Evolutionary conservation across 1,284 basidiomycete genomes (phyloP).

Genomic region (Ustilago tritici): DNA sequence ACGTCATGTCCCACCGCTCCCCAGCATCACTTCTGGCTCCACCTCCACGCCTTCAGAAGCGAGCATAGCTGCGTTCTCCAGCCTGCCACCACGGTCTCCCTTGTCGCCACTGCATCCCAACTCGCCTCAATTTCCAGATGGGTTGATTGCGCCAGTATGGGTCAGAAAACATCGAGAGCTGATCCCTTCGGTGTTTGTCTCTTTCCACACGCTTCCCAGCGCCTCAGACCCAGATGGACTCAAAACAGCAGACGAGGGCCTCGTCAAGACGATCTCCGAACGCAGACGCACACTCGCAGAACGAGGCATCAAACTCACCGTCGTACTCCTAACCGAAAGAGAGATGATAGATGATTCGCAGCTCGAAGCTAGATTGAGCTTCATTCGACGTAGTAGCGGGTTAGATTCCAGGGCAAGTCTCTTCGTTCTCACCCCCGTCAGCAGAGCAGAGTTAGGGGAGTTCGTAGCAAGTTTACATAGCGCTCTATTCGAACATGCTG

Average conservation of each 20-base stretch:
- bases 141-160: constrained; percentile 96
- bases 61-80: constrained; percentile 37
- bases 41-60: constrained; percentile 12
- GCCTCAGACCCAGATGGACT: constrained; percentile 24
- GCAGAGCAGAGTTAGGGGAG: constrained; percentile 77
- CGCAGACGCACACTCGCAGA: constrained; percentile 84
- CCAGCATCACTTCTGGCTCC: constrained; percentile 65
- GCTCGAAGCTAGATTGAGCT: constrained; percentile 84
- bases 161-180: constrained; percentile 92
- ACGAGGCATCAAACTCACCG: constrained; percentile 90
- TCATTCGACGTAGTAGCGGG: constrained; percentile 84
- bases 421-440: constrained; percentile 91
- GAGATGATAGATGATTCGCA: constrained; percentile 76
- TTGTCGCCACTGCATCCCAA: constrained; percentile 87
- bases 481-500: constrained; percentile 85
- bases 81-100: constrained; percentile 77
- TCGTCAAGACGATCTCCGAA: constrained; percentile 77
- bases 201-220: constrained; percentile 79
- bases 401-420: constrained; percentile 90
- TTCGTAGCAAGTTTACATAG: constrained; percentile 78
- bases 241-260: constrained; percentile 76
- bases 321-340: constrained; percentile 89
- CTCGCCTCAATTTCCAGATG: constrained; percentile 91
- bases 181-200: constrained; percentile 89
- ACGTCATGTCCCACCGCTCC: constrained; percentile 68